Evolutionary conservation across 805 yeast genomes (phyloP), one percentile per base, ranked within the genome.

Genomic region (Metschnikowia reukaufii): DNA sequence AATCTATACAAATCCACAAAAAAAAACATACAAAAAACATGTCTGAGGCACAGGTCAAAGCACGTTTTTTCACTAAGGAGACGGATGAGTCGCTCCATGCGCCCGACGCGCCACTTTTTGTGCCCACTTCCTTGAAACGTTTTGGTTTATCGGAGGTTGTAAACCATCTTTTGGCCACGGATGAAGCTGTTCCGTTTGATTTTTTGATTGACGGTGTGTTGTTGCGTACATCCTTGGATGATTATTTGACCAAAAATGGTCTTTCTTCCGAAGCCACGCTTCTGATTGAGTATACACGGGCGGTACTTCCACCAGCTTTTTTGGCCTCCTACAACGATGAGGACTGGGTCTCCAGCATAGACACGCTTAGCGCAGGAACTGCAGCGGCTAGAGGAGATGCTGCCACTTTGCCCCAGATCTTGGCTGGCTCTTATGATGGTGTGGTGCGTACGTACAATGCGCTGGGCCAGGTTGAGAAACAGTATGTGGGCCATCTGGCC

Each of bases 101-200:
- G 9, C 56, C 68, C 8, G 94, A 88, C 49, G 80, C 85, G 42
- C 96, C 99, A 12, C 75, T 94, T 45, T 86, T 77, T 62, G 97
- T 90, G 20, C 99, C 99, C 18, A 85, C 86, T 18, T 68, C 85
- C 3, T 76, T 94, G 56, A 90, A 88, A 57, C 80, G 98, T 66
- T 91, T 81, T 64, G 99, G 99, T 47, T 77, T 94, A 34, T 88
- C 97, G 4, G 98, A 94, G 68, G 84, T 94, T 63, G 97, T 94
- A 18, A 94, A 94, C 69, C 97, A 94, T 70, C 74, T 94, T 47
- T 73, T 94, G 42, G 68, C 65, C 2, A 84, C 83, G 15, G 73
- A 70, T 25, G 59, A 61, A 38, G 83, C 94, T 0, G 79, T 89
- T 44, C 98, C 98, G 17, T 92, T 94, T 66, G 98, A 94, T 63